A percentile compares a stretch with the other conserved stretches of the same genome.
Evolutionary conservation across 805 yeast species (phyloP).

Genomic region (Saccharomycopsis amapae): DNA sequence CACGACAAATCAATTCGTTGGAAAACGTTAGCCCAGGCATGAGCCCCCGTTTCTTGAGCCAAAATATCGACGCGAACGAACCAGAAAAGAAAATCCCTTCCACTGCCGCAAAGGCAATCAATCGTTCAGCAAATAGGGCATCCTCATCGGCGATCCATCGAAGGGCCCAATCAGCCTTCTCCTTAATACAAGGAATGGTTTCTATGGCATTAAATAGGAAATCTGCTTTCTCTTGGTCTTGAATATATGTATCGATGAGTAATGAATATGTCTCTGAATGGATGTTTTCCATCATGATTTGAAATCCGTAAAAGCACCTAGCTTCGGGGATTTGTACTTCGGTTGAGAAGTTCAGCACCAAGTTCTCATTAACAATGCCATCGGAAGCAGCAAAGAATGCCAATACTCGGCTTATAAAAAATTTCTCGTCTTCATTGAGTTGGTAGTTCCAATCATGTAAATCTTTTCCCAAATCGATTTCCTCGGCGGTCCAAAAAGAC

Average conservation of each 20-base stretch:
- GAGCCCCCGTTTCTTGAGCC: conserved; percentile 97
- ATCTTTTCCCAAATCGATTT: conserved; percentile 92
- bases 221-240: conserved; percentile 88
- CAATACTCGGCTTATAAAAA: conserved; percentile 81
- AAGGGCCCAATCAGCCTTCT: conserved; percentile 98
- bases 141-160: conserved; percentile 90
- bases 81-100: conserved; percentile 99
- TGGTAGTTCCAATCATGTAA: conserved; percentile 84
- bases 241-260: conserved; percentile 88
- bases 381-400: conserved; percentile 99
- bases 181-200: conserved; percentile 90
- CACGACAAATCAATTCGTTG: conserved; percentile 94
- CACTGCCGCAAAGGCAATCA: conserved; percentile 97
- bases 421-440: conserved; percentile 86
- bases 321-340: conserved; percentile 98
- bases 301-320: conserved; percentile 97
- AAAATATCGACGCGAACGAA: conserved; percentile 94
- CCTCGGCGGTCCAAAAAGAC: conserved; percentile 99
- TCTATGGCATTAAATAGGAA: conserved; percentile 92
- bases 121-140: conserved; percentile 88
- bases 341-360: conserved; percentile 93
- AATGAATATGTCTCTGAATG: conserved; percentile 96
- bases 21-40: conserved; percentile 99
- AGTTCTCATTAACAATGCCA: conserved; percentile 96
- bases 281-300: conserved; percentile 98